phyloP scores from a whole-genome alignment of 2,329 filamentous ascomycete genomes.

The Apiospora aurea region DNA sequence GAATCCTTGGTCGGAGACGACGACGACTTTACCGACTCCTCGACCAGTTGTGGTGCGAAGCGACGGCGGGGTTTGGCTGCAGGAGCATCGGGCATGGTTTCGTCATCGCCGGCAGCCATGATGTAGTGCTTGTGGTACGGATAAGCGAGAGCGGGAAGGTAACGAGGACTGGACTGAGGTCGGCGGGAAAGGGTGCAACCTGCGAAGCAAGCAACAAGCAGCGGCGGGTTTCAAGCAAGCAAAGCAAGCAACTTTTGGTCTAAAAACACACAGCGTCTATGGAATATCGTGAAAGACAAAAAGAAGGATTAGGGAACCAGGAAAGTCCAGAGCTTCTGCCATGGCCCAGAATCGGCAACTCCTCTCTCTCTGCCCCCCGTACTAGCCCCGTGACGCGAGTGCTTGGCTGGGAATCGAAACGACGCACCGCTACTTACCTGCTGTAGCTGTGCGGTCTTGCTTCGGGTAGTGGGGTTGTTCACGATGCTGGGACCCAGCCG shows the following conservation, averaged over 20 bases:
- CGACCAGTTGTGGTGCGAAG: conserved; percentile 44
- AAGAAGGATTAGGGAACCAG: conserved; percentile 24
- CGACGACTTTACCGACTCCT: conserved; percentile 41
- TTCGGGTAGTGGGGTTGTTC: conserved; percentile 28
- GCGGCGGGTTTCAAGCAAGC: conserved; percentile 17
- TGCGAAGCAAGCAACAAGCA: conserved; percentile 17
- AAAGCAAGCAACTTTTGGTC: conserved; percentile 22
- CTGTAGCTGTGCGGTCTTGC: conserved; percentile 27
- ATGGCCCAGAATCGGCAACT: conserved; percentile 30
- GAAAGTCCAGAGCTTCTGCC: conserved; percentile 25
- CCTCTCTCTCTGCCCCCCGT: conserved; percentile 8
- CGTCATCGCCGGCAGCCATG: conserved; percentile 38
- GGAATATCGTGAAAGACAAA: conserved; percentile 7
- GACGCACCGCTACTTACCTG: conserved; percentile 31
- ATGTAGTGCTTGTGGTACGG: conserved; percentile 23
- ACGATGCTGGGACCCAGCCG: conserved; percentile 26
- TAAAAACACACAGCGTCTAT: conserved; percentile 21
- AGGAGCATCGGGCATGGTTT: conserved; percentile 36
- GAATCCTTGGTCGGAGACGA: conserved; percentile 23
- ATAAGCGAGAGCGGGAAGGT: conserved; percentile 12
- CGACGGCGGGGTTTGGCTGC: conserved; percentile 39
- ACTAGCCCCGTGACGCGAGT: conserved; percentile 28
- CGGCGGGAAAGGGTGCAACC: not conserved
- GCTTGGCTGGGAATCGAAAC: conserved; percentile 18
- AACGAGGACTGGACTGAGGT: not conserved